These are phyloP conservation scores for Termitomyces sp. DNA, from an alignment of 768 basidiomycete genomes.

Conservation along the genomic window DNA sequence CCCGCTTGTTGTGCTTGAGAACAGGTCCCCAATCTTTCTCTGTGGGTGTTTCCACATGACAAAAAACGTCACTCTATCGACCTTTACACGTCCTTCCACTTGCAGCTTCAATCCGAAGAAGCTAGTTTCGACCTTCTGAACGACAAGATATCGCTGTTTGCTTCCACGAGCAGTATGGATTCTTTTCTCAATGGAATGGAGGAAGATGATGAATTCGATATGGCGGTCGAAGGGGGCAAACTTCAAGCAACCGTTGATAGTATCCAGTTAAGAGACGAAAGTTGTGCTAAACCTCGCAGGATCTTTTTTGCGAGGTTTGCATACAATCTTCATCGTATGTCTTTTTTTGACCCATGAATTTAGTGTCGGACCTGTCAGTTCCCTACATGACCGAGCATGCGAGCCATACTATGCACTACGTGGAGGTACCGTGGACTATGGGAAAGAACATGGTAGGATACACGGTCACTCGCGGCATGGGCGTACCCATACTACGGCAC, in stretches of 20 bases:
- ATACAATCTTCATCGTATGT: background rate
- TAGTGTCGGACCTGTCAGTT: background rate
- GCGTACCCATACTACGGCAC: background rate
- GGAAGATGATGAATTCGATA: conserved; percentile 36
- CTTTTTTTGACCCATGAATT: background rate
- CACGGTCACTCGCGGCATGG: background rate
- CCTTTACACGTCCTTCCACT: conserved; percentile 40
- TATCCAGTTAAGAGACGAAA: conserved; percentile 6
- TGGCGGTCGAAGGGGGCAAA: conserved; percentile 20
- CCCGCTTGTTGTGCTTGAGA: conserved; percentile 60
- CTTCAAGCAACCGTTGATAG: conserved; percentile 14
- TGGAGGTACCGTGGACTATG: background rate
- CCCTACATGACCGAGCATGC: background rate
- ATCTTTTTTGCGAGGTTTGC: conserved; percentile 2
- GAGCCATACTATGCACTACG: background rate
- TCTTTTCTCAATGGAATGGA: conserved; percentile 28
- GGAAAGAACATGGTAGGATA: background rate
- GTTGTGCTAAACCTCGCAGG: conserved; percentile 16
- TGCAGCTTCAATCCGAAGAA: conserved; percentile 40
- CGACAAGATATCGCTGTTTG: conserved; percentile 45
- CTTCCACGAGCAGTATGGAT: conserved; percentile 22
- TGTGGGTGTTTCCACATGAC: conserved; percentile 47
- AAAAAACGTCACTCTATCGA: conserved; percentile 37
- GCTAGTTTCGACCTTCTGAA: conserved; percentile 46
- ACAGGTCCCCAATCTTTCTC: conserved; percentile 65